These are phyloP conservation scores for Lipomyces yamanashiensis DNA, from an alignment of 805 yeast species.

Conservation along the genomic window DNA sequence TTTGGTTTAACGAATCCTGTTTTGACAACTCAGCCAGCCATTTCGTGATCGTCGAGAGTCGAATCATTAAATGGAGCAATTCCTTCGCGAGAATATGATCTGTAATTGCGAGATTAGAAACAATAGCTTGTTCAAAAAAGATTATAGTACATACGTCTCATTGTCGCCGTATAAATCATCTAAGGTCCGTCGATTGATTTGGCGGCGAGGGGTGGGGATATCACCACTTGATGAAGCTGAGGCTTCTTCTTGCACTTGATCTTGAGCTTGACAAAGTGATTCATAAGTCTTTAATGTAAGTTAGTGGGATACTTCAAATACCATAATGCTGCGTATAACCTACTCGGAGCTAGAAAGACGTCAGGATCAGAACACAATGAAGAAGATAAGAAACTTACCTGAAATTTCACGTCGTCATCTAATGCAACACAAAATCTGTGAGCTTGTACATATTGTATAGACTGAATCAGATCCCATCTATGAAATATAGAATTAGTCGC, in stretches of 20 bases:
- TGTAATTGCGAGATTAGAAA: neutral
- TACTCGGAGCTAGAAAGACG: conserved; percentile 20
- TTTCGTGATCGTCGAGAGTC: neutral
- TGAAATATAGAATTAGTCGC: neutral
- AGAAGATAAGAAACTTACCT: conserved; percentile 15
- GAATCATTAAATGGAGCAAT: conserved; percentile 21
- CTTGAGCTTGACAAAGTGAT: conserved; percentile 26
- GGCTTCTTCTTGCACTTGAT: conserved; percentile 11
- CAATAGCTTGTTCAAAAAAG: neutral
- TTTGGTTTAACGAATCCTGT: neutral
- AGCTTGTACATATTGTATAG: conserved; percentile 44
- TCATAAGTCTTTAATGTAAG: conserved; percentile 25
- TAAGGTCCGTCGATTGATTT: conserved; percentile 14
- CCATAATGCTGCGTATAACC: neutral
- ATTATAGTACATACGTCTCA: conserved; percentile 2
- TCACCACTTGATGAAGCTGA: no score
- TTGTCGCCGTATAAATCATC: conserved; percentile 28
- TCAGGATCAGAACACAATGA: neutral
- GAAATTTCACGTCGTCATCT: conserved; percentile 37
- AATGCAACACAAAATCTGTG: conserved; percentile 42
- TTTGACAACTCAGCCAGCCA: neutral
- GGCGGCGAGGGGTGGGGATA: neutral
- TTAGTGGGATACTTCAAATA: neutral
- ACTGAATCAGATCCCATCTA: conserved; percentile 32
- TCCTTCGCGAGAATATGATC: conserved; percentile 15